Evolutionary conservation across 371 early-diverging fungal genomes (phyloP), one percentile per base, ranked within the genome.

Genomic region (Lichtheimia ramosa): DNA sequence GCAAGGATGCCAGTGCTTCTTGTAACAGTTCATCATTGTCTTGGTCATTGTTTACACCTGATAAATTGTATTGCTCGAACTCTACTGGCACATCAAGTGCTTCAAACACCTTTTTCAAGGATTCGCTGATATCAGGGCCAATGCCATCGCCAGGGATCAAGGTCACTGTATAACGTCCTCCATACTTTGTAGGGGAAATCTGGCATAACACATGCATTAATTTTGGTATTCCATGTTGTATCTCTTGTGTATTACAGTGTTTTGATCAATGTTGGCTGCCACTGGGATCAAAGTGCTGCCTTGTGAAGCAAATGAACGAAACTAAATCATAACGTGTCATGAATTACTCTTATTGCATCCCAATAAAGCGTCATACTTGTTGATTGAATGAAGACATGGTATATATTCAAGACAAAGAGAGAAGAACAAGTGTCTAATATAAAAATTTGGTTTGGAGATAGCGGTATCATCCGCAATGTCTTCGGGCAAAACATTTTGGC

Each of bases 131-230:
- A 74, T 98, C 98, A 71, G 87, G 86, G 64, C 98, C 98, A 61
- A 97, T 89, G 75, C 98, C 98, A 80, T 98, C 98, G 69, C 98
- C 98, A 53, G 97, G 98, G 64, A 98, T 94, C 56, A 98, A 80
- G 10, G 98, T 97, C 27, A 96, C 95, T 43, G 92, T 95, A 82
- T 92, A 88, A 43, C 84, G 86, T 51, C 97, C 97, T 43, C 71
- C 77, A 51, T 77, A 77, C 64, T 77, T 77, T 62, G 71, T 77
- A 50, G 74, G 68, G 51, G 62, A 64, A 41, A 71, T 68, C 77
- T 77, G 63, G 28, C 55, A 16, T 15, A 39, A 0, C 8, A 8
- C 6, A 46, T 46, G 20, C 20, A 16, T 18, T 57, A 40, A 20
- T 14, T n/a, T 25, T 52, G 43, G 28, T 4, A 23, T 16, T 1